These are phyloP conservation scores for Elsinoe necatrix DNA, from an alignment of 2,329 filamentous ascomycete species.

Conservation along the genomic window DNA sequence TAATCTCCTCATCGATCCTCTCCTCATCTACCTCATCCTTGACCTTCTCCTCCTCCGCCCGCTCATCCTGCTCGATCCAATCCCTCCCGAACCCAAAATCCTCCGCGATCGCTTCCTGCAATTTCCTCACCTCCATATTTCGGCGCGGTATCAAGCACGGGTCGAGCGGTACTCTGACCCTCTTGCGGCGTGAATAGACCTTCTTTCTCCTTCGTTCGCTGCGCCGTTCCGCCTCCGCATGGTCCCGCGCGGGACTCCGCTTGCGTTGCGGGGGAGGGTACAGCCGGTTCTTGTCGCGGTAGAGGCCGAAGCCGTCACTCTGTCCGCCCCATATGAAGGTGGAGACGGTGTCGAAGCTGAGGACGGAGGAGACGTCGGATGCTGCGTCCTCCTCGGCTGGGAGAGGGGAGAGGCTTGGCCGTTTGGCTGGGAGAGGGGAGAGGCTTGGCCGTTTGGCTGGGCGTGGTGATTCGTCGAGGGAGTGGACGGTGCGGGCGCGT, in stretches of 20 bases:
- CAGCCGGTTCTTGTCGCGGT: neutral
- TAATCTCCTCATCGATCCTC: neutral
- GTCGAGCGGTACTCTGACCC: neutral
- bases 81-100: neutral
- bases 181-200: neutral
- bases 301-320: conserved; percentile 1
- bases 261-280: neutral
- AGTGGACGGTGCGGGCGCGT: neutral
- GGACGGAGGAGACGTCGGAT: neutral
- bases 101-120: neutral
- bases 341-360: conserved; percentile 11
- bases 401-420: neutral
- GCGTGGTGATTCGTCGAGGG: neutral
- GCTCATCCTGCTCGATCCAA: neutral
- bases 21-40: neutral
- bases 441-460: neutral
- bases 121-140: neutral
- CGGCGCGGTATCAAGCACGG: neutral
- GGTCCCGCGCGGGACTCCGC: neutral
- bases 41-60: neutral
- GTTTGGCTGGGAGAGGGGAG: neutral
- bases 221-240: neutral
- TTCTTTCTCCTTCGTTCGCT: neutral
- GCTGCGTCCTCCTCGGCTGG: neutral
- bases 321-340: neutral